These are phyloP conservation scores for Aspergillus novoparasiticus DNA, from an alignment of 2,329 filamentous ascomycete species.

Conservation along the genomic window DNA sequence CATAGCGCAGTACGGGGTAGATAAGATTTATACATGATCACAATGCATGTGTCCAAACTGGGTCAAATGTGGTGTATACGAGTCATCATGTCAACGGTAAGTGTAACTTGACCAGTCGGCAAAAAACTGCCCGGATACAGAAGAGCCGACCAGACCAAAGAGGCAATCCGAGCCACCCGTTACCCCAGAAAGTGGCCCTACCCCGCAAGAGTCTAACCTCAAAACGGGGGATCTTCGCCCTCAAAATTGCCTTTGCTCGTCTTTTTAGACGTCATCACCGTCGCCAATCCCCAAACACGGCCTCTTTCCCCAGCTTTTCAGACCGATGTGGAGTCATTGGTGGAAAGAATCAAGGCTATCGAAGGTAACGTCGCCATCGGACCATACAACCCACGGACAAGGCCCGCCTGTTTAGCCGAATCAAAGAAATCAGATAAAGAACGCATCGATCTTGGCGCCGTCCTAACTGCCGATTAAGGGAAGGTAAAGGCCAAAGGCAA, in stretches of 20 bases:
- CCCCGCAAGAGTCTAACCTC: slow-evolving; percentile 9
- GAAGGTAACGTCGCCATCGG: not conserved
- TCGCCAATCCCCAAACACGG: not conserved
- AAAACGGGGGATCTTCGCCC: slow-evolving; percentile 1
- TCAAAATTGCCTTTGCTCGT: not conserved
- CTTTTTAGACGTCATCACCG: not conserved
- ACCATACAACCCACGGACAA: not conserved
- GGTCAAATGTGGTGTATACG: too few relatives aligned
- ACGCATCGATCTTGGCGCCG: not conserved
- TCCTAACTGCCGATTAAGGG: not conserved
- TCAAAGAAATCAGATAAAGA: not conserved
- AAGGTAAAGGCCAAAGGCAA: not conserved
- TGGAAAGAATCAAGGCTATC: not conserved
- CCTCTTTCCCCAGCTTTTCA: not conserved
- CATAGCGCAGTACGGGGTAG: not conserved
- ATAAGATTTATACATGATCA: not conserved
- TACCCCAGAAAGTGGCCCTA: slow-evolving; percentile 9
- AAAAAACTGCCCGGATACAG: not conserved
- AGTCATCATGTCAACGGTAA: too few relatives aligned
- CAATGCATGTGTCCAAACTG: too few relatives aligned
- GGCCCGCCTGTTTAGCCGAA: not conserved
- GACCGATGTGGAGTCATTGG: not conserved
- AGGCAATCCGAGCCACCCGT: slow-evolving; percentile 17
- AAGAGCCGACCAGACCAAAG: not conserved
- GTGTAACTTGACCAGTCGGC: not conserved